Conservation (phyloP, 2,329 filamentous ascomycete species). For the Fusarium graminum region DNA sequence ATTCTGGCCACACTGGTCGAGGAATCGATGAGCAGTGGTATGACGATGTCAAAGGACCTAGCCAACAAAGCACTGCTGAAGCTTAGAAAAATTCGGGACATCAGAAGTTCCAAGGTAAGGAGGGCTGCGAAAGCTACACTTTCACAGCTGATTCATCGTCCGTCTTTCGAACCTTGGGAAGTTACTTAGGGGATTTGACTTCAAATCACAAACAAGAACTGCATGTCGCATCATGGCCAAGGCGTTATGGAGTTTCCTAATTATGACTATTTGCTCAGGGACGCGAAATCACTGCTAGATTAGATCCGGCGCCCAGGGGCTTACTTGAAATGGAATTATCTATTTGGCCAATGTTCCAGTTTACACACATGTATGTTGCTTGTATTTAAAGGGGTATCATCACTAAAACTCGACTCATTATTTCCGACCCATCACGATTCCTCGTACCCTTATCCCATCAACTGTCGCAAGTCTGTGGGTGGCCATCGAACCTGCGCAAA, state of each 20-base stretch:
- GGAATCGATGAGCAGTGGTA: constrained; percentile 54
- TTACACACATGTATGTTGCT: not conserved
- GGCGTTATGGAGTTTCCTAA: constrained; percentile 45
- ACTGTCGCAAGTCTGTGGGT: constrained; percentile 88
- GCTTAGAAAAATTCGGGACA: constrained; percentile 9
- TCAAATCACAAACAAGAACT: constrained; percentile 27
- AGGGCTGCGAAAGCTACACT: no score
- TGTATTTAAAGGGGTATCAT: constrained; percentile 44
- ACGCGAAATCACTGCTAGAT: constrained; percentile 29
- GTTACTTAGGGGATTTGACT: not conserved
- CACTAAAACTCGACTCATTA: constrained; percentile 13
- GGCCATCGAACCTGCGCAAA: constrained; percentile 98
- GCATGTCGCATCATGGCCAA: constrained; percentile 31
- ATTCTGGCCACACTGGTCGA: constrained; percentile 10
- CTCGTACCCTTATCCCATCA: constrained; percentile 77
- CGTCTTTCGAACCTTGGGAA: not conserved
- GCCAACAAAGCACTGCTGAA: constrained; percentile 24
- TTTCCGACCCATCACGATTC: not conserved
- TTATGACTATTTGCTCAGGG: constrained; percentile 41
- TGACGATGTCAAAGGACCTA: constrained; percentile 45
- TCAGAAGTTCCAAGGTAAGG: not conserved
- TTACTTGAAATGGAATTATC: constrained; percentile 23
- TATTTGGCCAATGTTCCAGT: not conserved
- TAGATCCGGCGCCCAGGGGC: constrained; percentile 39
- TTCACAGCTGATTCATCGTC: no score